Conservation (phyloP, 192 early-diverging fungal genomes). For the Coemansia sp. region DNA sequence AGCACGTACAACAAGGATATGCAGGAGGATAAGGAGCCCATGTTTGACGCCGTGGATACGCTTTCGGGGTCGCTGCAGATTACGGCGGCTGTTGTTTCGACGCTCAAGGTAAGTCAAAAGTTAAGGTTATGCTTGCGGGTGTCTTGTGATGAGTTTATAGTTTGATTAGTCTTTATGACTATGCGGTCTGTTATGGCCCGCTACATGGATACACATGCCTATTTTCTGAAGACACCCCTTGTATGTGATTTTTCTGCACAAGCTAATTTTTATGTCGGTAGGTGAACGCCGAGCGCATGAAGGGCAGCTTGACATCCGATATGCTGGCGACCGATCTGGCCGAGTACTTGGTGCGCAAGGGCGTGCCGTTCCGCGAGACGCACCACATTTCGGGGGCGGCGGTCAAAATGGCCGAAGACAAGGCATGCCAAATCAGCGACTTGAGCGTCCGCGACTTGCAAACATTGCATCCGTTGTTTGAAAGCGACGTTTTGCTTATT, state of each 20-base stretch:
- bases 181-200: slow-evolving; percentile 2
- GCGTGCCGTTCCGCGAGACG: slow-evolving; percentile 97
- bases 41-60: slow-evolving; percentile 94
- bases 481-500: slow-evolving; percentile 72
- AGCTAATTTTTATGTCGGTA: slow-evolving; percentile 15
- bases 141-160: slow-evolving; percentile 29
- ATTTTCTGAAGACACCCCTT: neutral
- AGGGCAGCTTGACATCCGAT: slow-evolving; percentile 73
- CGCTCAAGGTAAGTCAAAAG: slow-evolving; percentile 60
- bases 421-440: slow-evolving; percentile 66
- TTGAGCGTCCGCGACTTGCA: slow-evolving; percentile 79
- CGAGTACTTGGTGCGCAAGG: slow-evolving; percentile 97
- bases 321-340: slow-evolving; percentile 99
- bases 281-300: slow-evolving; percentile 85
- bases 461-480: slow-evolving; percentile 80
- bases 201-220: slow-evolving; percentile 33
- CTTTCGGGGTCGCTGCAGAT: slow-evolving; percentile 89
- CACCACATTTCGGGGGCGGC: slow-evolving; percentile 98
- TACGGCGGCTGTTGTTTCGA: slow-evolving; percentile 85
- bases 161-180: slow-evolving; percentile 55
- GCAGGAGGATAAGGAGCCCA: slow-evolving; percentile 98
- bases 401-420: slow-evolving; percentile 89
- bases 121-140: neutral
- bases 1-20: slow-evolving; percentile 99
- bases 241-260: neutral